Evolutionary conservation across 192 early-diverging fungal genomes (phyloP).

Genomic region (Coemansia sp.): DNA sequence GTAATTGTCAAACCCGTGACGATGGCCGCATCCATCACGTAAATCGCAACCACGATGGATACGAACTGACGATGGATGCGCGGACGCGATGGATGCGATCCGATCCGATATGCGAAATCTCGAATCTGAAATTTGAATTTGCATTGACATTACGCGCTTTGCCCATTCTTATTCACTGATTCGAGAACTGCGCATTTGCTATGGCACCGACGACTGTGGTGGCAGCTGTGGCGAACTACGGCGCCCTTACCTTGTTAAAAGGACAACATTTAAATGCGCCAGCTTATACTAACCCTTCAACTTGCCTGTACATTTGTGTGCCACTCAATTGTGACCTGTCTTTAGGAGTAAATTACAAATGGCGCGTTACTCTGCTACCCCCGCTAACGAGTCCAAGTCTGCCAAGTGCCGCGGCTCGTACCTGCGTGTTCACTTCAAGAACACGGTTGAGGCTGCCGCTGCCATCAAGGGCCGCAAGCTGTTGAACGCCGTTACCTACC

Average conservation of each 20-base stretch:
- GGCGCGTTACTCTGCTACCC: constrained; percentile 86
- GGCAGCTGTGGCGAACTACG: neutral
- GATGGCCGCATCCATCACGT: neutral
- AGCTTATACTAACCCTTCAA: neutral
- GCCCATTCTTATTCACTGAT: neutral
- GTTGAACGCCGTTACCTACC: constrained; percentile 88
- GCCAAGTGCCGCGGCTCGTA: constrained; percentile 90
- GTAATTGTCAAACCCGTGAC: neutral
- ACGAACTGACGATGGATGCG: neutral
- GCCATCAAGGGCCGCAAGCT: constrained; percentile 94
- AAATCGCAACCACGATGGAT: constrained; percentile 4
- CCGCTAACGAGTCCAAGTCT: constrained; percentile 80
- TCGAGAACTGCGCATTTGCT: neutral
- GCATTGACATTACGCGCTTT: neutral
- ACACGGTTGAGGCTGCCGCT: constrained; percentile 95
- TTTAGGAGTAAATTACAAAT: constrained; percentile 52
- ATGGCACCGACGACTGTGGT: neutral
- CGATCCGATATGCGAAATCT: neutral
- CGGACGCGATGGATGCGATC: constrained; percentile 7
- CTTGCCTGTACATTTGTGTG: neutral
- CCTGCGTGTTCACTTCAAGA: constrained; percentile 97
- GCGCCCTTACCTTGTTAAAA: neutral
- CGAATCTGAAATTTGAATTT: constrained; percentile 11
- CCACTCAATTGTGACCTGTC: neutral
- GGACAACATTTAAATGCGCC: neutral